Percentiles rank a stretch among this genome's conserved stretches.
Evolutionary conservation across 495 filamentous ascomycete species (phyloP).

Genomic region (Cryomyces minteri): DNA sequence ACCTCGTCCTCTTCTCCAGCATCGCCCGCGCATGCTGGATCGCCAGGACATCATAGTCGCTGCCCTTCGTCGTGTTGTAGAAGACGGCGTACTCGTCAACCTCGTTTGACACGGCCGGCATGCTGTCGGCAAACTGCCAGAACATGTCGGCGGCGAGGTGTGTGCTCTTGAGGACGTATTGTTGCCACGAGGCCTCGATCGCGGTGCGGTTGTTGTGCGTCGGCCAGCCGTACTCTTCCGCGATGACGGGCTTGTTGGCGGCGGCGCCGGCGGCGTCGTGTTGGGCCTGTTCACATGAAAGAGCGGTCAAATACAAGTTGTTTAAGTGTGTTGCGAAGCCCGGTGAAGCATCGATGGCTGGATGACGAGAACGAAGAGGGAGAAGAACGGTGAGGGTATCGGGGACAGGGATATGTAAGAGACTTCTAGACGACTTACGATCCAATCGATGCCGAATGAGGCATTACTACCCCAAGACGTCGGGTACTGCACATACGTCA

Average conservation of each 20-base stretch:
- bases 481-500: no score
- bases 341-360: no score
- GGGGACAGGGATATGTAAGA: no score
- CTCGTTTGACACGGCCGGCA: background rate
- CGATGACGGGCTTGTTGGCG: constrained; percentile 5
- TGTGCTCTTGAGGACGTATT: constrained; percentile 10
- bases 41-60: background rate
- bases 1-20: background rate
- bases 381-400: no score
- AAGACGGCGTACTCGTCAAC: background rate
- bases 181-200: constrained; percentile 7
- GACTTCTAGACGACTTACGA: no score
- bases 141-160: constrained; percentile 14
- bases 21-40: background rate
- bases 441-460: constrained; percentile 7
- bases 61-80: background rate
- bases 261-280: constrained; percentile 1
- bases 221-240: constrained; percentile 9
- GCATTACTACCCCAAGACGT: constrained; percentile 1
- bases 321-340: no score
- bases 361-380: no score
- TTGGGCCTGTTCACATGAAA: no score
- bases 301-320: no score
- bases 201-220: constrained; percentile 6
- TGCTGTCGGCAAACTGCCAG: constrained; percentile 15